Evolutionary conservation across 441 rosid genomes (phyloP), one percentile per base, ranked within the genome.

Genomic region (Gossypium lobatum): DNA sequence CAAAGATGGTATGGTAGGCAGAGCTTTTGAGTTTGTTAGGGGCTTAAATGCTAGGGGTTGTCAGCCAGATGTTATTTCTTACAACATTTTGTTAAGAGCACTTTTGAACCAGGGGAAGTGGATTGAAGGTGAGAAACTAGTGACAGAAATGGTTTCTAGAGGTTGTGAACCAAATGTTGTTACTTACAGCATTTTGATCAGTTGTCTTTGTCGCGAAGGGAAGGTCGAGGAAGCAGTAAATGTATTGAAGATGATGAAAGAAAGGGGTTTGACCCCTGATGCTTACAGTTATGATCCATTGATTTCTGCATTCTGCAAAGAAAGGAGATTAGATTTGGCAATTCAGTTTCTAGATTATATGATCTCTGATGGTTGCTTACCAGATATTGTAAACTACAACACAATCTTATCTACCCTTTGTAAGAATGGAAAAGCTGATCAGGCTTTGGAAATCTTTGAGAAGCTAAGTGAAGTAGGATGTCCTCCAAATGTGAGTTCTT

Each of bases 311-410:
- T 85, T 85, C 61, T 91, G 94, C 73, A 87, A 84, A 79, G 91
- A 86, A 53, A 89, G 95, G 45, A 91, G 83, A 64, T 77, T 93
- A 77, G 91, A 87, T 79, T 70, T 85, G 85, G 98, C 98, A 0
- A 84, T 89, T 16, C 82, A 86, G 78, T 89, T 88, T 81, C 79
- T 93, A 81, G 83, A 87, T 66, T 72, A 75, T 57, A 91, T 91
- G 97, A 86, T 89, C 59, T 83, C 91, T 0, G 93, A 89, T 1
- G 95, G 97, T 68, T 93, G 91, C 78, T 82, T 88, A 77, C 96
- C 97, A 0, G 94, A 90, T 78, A 85, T 91, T 2, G 87, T 89
- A 55, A 89, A 88, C 85, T 91, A 90, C 82, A 88, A 88, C 79
- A 86, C 93, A 7, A 78, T 93, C 52, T 80, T 91, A 75, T 82